Evolutionary conservation across 352 stramenopile genomes (phyloP), one percentile per base, ranked within the genome.

Genomic region (Phytophthora citrophthora): DNA sequence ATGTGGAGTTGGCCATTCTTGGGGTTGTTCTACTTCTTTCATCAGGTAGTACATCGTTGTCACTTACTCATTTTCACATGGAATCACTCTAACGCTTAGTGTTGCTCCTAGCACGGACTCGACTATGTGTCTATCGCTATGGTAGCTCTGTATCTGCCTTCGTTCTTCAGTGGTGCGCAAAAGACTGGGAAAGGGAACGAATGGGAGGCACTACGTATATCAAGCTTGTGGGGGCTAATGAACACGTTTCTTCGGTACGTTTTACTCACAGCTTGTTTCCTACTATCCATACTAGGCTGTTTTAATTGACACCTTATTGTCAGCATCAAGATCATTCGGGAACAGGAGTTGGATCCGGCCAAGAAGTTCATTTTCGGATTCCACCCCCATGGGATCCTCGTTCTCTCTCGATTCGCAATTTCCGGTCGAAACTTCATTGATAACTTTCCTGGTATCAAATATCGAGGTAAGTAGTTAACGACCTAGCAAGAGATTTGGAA

Each of bases 111-210:
- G 12, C 34, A 5, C 16, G 76, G 65, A 13, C 69, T 71, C 44
- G 58, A 67, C 2, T 61, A 79, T 46, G 55, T 79, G 6, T 64
- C 50, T 2, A 52, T 76, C 4, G 72, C 76, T 27, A 32, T 72
- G 27, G 24, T 83, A 9, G 58, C 49, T 20, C 12, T 81, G 11
- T 83, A 83, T 52, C 15, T 76, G 29, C 75, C 72, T 13, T 68
- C 60, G 51, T 81, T 76, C 53, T 54, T 79, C 26, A 72, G 68
- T 50, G 73, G 73, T 8, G 44, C 62, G 13, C 72, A 83, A 23
- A 56, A 66, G 23, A 79, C 61, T 4, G 61, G 64, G 16, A 60
- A 61, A 4, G 69, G 75, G 2, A 59, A 66, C 5, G 43, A 61
- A 18, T 83, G 75, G 72, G 45, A 75, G n/a, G 32, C 54, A 8